These are phyloP conservation scores for Hypsizygus marmoreus DNA, from an alignment of 768 basidiomycete genomes.

Conservation along the genomic window DNA sequence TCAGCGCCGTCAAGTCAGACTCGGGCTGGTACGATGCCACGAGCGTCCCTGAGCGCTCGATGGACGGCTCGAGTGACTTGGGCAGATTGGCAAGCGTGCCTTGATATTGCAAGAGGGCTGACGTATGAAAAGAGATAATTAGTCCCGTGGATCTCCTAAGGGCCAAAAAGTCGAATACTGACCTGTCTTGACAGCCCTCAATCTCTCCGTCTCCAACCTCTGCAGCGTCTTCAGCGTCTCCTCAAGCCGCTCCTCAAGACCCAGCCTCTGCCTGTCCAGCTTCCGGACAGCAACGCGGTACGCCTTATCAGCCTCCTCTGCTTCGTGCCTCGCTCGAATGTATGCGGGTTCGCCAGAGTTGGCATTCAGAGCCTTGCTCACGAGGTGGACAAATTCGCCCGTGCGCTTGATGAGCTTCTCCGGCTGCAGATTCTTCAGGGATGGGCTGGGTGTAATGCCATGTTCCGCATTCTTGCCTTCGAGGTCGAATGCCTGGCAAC, in stretches of 20 bases:
- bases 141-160: neutral
- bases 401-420: slow-evolving; percentile 72
- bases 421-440: slow-evolving; percentile 26
- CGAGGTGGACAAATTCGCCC: slow-evolving; percentile 65
- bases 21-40: slow-evolving; percentile 88
- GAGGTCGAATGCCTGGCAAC: slow-evolving; percentile 72
- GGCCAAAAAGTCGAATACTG: slow-evolving; percentile 29
- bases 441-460: slow-evolving; percentile 22
- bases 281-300: slow-evolving; percentile 82
- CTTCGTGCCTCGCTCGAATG: slow-evolving; percentile 72
- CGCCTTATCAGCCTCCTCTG: slow-evolving; percentile 75
- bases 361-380: slow-evolving; percentile 67
- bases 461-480: slow-evolving; percentile 35
- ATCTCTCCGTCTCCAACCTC: slow-evolving; percentile 81
- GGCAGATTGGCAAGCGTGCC: slow-evolving; percentile 76
- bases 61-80: slow-evolving; percentile 60
- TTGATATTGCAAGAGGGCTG: slow-evolving; percentile 86
- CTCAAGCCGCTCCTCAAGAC: slow-evolving; percentile 84
- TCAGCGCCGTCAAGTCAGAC: slow-evolving; percentile 80
- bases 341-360: slow-evolving; percentile 63
- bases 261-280: slow-evolving; percentile 83
- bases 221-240: slow-evolving; percentile 80
- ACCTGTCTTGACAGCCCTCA: slow-evolving; percentile 86
- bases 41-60: slow-evolving; percentile 72
- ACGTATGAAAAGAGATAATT: neutral